phyloP scores from a whole-genome alignment of 2,329 filamentous ascomycete genomes.

The Neopestalotiopsis sp. region DNA sequence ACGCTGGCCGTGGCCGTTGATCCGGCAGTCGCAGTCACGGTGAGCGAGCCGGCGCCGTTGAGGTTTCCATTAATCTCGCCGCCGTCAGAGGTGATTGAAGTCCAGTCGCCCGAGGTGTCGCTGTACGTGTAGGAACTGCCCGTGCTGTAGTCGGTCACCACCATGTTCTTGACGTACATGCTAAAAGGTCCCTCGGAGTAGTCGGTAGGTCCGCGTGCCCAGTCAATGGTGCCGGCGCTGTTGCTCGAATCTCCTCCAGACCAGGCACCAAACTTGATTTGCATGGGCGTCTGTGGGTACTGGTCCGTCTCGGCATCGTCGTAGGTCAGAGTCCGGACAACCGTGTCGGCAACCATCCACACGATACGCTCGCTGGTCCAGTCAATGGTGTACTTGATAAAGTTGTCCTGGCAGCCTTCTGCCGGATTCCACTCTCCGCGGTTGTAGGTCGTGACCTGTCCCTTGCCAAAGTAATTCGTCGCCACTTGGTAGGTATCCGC shows the following conservation, averaged over 20 bases:
- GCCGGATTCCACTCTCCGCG: conserved; percentile 81
- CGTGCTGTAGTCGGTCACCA: conserved; percentile 90
- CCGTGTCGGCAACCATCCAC: conserved; percentile 82
- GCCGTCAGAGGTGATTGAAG: conserved; percentile 80
- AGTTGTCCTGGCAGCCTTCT: conserved; percentile 72
- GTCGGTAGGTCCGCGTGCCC: conserved; percentile 86
- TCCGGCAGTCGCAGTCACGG: conserved; percentile 63
- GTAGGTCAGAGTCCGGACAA: conserved; percentile 76
- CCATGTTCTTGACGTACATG: conserved; percentile 80
- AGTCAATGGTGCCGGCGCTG: conserved; percentile 79
- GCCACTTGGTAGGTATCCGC: conserved; percentile 80
- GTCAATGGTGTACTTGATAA: conserved; percentile 87
- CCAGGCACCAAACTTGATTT: conserved; percentile 91
- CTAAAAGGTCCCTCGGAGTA: conserved; percentile 83
- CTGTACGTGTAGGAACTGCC: conserved; percentile 84
- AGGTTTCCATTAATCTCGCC: conserved; percentile 76
- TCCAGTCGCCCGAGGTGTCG: conserved; percentile 78
- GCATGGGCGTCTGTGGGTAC: conserved; percentile 96
- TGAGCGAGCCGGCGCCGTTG: conserved; percentile 55
- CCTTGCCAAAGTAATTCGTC: conserved; percentile 97
- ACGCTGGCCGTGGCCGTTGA: conserved; percentile 68
- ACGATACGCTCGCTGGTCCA: conserved; percentile 87
- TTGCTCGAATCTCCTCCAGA: conserved; percentile 87
- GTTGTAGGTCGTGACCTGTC: conserved; percentile 82
- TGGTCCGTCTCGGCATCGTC: conserved; percentile 72